These are phyloP conservation scores for Cynara cardunculus DNA, from an alignment of 129 eudicot genomes.

Conservation along the genomic window DNA sequence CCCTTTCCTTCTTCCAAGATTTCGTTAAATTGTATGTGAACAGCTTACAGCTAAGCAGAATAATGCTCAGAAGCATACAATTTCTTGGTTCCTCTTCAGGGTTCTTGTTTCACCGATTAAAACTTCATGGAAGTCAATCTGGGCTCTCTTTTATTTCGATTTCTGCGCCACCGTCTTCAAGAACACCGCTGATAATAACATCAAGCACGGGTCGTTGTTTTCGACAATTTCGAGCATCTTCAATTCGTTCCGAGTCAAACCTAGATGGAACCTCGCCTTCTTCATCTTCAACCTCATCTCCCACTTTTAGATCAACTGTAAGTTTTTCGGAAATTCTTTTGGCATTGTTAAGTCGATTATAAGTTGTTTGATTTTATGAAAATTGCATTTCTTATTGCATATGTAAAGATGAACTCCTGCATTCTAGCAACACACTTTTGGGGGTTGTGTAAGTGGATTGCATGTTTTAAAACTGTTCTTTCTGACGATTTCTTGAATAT, in stretches of 20 bases:
- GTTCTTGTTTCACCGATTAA: constrained; percentile 44
- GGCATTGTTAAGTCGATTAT: neutral
- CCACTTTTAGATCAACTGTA: constrained; percentile 40
- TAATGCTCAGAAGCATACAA: constrained; percentile 68
- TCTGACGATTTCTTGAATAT: neutral
- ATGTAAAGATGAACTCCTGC: neutral
- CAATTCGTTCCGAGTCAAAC: constrained; percentile 44
- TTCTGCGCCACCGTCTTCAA: constrained; percentile 24
- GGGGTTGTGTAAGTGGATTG: neutral
- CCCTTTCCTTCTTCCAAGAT: neutral
- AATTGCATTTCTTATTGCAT: neutral
- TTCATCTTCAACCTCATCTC: constrained; percentile 34
- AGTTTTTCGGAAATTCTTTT: constrained; percentile 12
- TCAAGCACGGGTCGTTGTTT: constrained; percentile 31
- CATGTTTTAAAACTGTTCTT: neutral
- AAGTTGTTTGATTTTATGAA: neutral
- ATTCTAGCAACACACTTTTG: neutral
- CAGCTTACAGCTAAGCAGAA: neutral
- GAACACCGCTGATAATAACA: constrained; percentile 6
- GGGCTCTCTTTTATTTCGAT: constrained; percentile 36
- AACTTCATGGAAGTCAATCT: constrained; percentile 32
- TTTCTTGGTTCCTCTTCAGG: constrained; percentile 53
- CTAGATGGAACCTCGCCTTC: constrained; percentile 41
- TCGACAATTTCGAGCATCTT: constrained; percentile 44
- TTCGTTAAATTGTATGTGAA: constrained; percentile 3